A percentile compares a stretch with the other conserved stretches of the same genome.
phyloP scores from a whole-genome alignment of 805 yeast genomes.

The Lipomyces mesembrius region DNA sequence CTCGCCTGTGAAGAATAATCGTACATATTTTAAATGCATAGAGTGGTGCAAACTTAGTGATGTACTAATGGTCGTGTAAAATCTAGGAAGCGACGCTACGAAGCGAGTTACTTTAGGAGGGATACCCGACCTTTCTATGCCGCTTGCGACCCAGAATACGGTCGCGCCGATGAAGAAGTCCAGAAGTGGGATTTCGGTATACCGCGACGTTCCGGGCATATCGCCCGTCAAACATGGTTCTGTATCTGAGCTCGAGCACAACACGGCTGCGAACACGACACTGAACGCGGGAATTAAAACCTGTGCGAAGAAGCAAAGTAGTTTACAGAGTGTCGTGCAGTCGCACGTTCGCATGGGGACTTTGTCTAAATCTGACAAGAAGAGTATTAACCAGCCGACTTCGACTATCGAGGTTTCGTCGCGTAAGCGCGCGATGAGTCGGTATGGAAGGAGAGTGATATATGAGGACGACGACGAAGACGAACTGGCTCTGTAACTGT shows the following conservation, averaged over 20 bases:
- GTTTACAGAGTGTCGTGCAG: neutral
- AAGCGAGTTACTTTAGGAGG: neutral
- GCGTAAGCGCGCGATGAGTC: neutral
- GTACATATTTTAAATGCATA: constrained; percentile 5
- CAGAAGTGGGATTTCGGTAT: neutral
- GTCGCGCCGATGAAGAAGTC: neutral
- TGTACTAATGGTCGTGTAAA: neutral
- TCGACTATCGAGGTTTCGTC: neutral
- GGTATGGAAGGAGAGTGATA: neutral
- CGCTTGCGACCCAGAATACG: neutral
- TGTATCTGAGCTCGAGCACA: neutral
- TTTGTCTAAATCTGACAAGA: neutral
- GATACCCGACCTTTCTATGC: constrained; percentile 1
- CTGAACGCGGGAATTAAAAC: neutral
- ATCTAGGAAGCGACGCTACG: neutral
- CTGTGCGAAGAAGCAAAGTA: neutral
- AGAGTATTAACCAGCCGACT: neutral
- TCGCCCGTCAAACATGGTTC: neutral
- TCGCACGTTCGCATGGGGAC: neutral
- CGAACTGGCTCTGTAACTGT: constrained; percentile 1
- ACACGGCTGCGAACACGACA: neutral
- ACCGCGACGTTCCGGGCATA: neutral
- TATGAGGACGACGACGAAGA: constrained; percentile 1
- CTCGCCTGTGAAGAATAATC: constrained; percentile 5
- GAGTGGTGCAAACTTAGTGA: neutral